Conservation (phyloP, 1,139 yeast genomes). For the Ashbya aceris region DNA sequence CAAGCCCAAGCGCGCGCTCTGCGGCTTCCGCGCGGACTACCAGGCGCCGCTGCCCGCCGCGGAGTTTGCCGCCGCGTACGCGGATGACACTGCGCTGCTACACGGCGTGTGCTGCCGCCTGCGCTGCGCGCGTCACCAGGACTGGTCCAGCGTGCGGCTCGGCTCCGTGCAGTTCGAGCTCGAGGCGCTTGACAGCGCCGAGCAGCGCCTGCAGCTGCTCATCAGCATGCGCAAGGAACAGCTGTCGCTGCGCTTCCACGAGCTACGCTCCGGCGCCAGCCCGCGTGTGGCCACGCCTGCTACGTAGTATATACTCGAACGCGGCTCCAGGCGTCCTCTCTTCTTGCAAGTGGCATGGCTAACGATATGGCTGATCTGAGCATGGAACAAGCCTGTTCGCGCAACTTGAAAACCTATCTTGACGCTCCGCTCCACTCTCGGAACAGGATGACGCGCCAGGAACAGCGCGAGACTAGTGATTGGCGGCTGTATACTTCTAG, state of each 20-base stretch:
- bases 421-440: too few relatives aligned
- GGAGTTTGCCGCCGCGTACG: slow-evolving; percentile 13
- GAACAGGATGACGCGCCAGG: too few relatives aligned
- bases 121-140: slow-evolving; percentile 24
- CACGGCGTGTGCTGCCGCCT: slow-evolving; percentile 19
- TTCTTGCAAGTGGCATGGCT: too few relatives aligned
- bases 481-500: too few relatives aligned
- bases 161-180: slow-evolving; percentile 14
- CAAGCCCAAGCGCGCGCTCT: slow-evolving; percentile 15
- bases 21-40: slow-evolving; percentile 20
- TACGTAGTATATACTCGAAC: too few relatives aligned
- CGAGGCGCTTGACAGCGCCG: slow-evolving; percentile 19
- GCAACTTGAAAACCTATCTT: too few relatives aligned
- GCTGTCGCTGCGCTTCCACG: slow-evolving; percentile 22
- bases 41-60: slow-evolving; percentile 14
- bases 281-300: too few relatives aligned
- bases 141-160: slow-evolving; percentile 22
- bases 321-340: too few relatives aligned
- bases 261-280: slow-evolving; percentile 1
- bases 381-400: too few relatives aligned
- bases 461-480: too few relatives aligned
- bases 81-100: slow-evolving; percentile 7
- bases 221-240: slow-evolving; percentile 23
- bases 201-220: slow-evolving; percentile 20
- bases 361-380: too few relatives aligned